Evolutionary conservation across 2,329 filamentous ascomycete genomes (phyloP).

Genomic region (Fusarium multiceps): DNA sequence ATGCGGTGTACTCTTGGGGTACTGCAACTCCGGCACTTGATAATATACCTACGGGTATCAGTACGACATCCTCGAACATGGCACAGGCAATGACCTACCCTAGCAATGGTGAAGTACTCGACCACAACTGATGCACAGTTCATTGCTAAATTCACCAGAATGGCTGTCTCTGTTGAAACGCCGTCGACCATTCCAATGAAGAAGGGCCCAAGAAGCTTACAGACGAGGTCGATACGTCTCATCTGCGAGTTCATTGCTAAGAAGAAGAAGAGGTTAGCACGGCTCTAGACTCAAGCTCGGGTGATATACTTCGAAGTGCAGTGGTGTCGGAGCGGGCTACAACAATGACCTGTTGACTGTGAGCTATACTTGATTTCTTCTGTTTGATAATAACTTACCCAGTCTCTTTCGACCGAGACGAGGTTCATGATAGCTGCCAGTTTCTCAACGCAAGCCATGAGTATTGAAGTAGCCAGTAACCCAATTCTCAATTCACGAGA

Average conservation of each 20-base stretch:
- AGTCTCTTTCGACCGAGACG: slow-evolving; percentile 77
- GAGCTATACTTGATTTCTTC: background rate
- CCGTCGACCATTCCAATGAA: slow-evolving; percentile 64
- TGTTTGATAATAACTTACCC: slow-evolving; percentile 57
- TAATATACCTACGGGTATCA: slow-evolving; percentile 42
- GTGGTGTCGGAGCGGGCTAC: slow-evolving; percentile 39
- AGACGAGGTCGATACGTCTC: slow-evolving; percentile 70
- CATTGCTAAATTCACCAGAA: slow-evolving; percentile 61
- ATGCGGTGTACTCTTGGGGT: slow-evolving; percentile 29
- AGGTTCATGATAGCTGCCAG: slow-evolving; percentile 72
- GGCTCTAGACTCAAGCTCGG: accelerated
- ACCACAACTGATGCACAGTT: slow-evolving; percentile 60
- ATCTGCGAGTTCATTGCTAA: slow-evolving; percentile 66
- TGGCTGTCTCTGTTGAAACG: slow-evolving; percentile 60
- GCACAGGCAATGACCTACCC: background rate
- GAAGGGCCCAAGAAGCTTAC: slow-evolving; percentile 68
- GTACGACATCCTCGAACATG: background rate
- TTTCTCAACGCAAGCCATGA: slow-evolving; percentile 77
- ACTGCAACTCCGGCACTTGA: slow-evolving; percentile 44
- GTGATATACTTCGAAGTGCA: slow-evolving; percentile 32
- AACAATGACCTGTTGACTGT: slow-evolving; percentile 44
- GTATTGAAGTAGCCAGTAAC: slow-evolving; percentile 53
- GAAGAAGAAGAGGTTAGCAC: background rate
- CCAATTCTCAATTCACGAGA: slow-evolving; percentile 20
- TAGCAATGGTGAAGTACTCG: slow-evolving; percentile 64